Base-by-base conservation (phyloP, 768 basidiomycete species). In the Leccinum ochraceum region DNA sequence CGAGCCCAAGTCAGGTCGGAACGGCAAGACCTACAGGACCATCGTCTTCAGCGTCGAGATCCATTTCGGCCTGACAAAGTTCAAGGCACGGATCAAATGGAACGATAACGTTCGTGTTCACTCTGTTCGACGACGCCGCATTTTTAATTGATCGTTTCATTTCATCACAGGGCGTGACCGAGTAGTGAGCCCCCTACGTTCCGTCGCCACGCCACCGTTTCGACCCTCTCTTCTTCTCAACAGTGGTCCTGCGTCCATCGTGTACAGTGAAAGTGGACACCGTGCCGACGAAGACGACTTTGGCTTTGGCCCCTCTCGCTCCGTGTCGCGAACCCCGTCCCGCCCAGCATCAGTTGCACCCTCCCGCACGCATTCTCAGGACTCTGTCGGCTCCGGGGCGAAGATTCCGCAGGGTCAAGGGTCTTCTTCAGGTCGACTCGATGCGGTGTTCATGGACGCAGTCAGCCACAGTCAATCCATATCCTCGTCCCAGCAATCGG, bases 1-100 rank as follows among this genome's bases (percentile, higher is more conserved):
- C 26, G 26, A 26, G 26, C 26, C 26, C 26, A 28, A 28, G 26
- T 28, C 26, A 28, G 85, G 88, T 1, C 83, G 74, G 65, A 82
- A 80, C 51, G 87, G 26, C 26, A 28, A 28, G 26, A 28, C 6
- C 26, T 28, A 87, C 54, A 89, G 85, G 76, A 85, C 81, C 13
- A 91, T 92, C 61, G 86, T 92, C 17, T 92, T 92, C 72, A 88
- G 87, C 34, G 86, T 92, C 34, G 90, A 91, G 70, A 91, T 92
- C 57, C 89, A 91, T 68, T 92, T 92, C 61, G 90, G 90, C 34
- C 69, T 92, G 62, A 92, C 90, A 0, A 90, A 92, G 72, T 92
- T 92, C 77, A 88, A 79, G 70, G 89, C 90, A 7, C 81, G 89
- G 58, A 91, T 92, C 55, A 92, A 90, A 71, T 92, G 90, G 90